A percentile compares a stretch with the other conserved stretches of the same genome.
These are phyloP conservation scores for Kluyveromyces dobzhanskii DNA, from an alignment of 805 yeast genomes.

Conservation along the genomic window DNA sequence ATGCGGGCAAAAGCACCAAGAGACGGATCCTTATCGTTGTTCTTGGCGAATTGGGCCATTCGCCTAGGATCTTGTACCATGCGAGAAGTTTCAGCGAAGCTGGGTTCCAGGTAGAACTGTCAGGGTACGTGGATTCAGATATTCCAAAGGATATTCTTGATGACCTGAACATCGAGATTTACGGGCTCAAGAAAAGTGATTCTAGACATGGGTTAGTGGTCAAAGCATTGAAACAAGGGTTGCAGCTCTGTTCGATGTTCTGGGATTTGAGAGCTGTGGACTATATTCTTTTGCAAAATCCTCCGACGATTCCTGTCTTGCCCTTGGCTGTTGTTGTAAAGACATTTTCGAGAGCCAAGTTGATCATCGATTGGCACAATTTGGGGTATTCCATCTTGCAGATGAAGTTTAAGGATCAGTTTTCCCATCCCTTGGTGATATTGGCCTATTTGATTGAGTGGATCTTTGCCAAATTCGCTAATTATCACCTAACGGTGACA, in stretches of 20 bases:
- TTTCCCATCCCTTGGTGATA: constrained; percentile 53
- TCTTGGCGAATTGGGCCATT: constrained; percentile 88
- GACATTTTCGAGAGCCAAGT: constrained; percentile 43
- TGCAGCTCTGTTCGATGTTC: constrained; percentile 41
- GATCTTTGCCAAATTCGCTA: constrained; percentile 52
- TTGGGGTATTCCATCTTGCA: constrained; percentile 78
- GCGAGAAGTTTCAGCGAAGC: constrained; percentile 62
- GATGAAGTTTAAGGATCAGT: constrained; percentile 43
- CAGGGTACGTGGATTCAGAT: constrained; percentile 67
- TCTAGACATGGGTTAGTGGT: constrained; percentile 2
- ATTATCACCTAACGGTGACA: constrained; percentile 75
- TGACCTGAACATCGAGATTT: constrained; percentile 44
- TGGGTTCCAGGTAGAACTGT: constrained; percentile 70
- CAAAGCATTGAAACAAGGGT: constrained; percentile 1
- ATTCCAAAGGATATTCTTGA: constrained; percentile 45
- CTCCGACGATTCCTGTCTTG: constrained; percentile 83
- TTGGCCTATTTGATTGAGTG: constrained; percentile 57
- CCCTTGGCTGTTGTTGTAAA: constrained; percentile 52
- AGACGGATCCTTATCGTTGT: constrained; percentile 70
- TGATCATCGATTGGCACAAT: constrained; percentile 95
- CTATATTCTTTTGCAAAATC: constrained; percentile 75
- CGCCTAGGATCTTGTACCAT: constrained; percentile 92
- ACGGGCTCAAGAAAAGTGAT: constrained; percentile 22
- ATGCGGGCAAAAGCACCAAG: constrained; percentile 30
- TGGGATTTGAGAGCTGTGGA: constrained; percentile 51